Base-by-base conservation (phyloP, 192 early-diverging fungal species). In the Rhizophlyctis rosea region DNA sequence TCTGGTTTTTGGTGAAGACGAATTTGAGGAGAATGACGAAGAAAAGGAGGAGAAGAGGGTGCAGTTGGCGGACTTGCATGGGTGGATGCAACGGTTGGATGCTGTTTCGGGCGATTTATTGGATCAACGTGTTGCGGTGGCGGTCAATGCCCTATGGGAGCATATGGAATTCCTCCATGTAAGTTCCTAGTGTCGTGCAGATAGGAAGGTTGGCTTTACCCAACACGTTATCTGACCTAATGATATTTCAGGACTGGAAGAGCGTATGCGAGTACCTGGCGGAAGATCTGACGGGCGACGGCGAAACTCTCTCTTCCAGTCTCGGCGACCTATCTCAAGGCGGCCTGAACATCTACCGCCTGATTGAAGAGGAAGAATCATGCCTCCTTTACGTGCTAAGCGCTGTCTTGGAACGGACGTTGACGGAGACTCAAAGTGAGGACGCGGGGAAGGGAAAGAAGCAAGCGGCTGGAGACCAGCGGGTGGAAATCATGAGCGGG, bases 261-360 rank as follows among this genome's bases (percentile, higher is more conserved):
- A n/a, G n/a, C 27, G 65, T 68, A 50, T 57, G 65, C 54, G 66
- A 78, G 36, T 74, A 71, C 56, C 65, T 78, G 24, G 47, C 67
- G 0, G 14, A 58, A 9, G 72, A 74, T 56, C 39, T 71, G 30
- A 28, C 67, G 14, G 47, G 47, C n/a, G 27, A 58, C 18, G 30
- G 7, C 3, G 30, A 44, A 11, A 25, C 70, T 16, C 56, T 9
- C 7, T 32, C 32, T 47, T 2, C 11, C 30, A 32, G 47, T 27
- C 23, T 47, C 24, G 23, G 59, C 14, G 24, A 39, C n/a, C 16
- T 2, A 30, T 50, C 25, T 16, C 3, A 52, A 18, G 50, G 9
- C 50, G 1, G 1, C 25, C 14, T 16, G 28, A 27, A 63, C 21
- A 60, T 68, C 13, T 59, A 61, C 31, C 65, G 51, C 34, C 65